Evolutionary conservation across 495 filamentous ascomycete genomes (phyloP).

Genomic region (Podospora anserina): DNA sequence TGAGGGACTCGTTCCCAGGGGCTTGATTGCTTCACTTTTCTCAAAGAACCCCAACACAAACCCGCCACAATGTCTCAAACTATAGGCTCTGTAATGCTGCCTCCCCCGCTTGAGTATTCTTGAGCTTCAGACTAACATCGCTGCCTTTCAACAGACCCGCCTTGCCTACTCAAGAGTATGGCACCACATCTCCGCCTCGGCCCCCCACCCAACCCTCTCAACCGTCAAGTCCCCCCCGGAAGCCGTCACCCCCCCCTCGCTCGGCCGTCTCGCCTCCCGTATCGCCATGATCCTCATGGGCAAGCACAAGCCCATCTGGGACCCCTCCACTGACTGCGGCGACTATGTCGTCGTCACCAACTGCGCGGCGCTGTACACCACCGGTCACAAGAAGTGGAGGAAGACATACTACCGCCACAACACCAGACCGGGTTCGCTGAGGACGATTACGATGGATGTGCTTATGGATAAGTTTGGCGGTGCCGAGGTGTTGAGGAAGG

Average conservation of each 20-base stretch:
- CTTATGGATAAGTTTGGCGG: conserved; percentile 94
- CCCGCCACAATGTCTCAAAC: conserved; percentile 28
- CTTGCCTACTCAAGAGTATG: conserved; percentile 94
- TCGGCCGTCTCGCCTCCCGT: conserved; percentile 85
- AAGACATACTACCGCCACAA: conserved; percentile 95
- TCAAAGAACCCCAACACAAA: not conserved
- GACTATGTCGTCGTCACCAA: conserved; percentile 95
- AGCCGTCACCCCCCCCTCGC: conserved; percentile 60
- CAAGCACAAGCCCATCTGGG: conserved; percentile 98
- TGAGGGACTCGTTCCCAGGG: conserved; percentile 31
- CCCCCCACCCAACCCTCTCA: conserved; percentile 51
- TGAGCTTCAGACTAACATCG: not conserved
- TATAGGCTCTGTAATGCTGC: conserved; percentile 20
- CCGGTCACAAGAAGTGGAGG: conserved; percentile 86
- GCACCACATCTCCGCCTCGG: conserved; percentile 77
- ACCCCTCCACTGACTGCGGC: conserved; percentile 94
- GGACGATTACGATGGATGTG: conserved; percentile 87
- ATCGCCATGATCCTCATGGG: conserved; percentile 95
- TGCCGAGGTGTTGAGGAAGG: conserved; percentile 86
- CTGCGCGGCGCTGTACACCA: conserved; percentile 81
- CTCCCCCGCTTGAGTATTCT: not conserved
- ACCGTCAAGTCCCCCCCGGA: conserved; percentile 50
- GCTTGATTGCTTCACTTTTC: conserved; percentile 8
- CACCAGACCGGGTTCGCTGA: conserved; percentile 81
- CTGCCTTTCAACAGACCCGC: conserved; percentile 61